These are phyloP conservation scores for Aegilops speltoides DNA, from an alignment of 176 grass and related monocot genomes.

Conservation along the genomic window DNA sequence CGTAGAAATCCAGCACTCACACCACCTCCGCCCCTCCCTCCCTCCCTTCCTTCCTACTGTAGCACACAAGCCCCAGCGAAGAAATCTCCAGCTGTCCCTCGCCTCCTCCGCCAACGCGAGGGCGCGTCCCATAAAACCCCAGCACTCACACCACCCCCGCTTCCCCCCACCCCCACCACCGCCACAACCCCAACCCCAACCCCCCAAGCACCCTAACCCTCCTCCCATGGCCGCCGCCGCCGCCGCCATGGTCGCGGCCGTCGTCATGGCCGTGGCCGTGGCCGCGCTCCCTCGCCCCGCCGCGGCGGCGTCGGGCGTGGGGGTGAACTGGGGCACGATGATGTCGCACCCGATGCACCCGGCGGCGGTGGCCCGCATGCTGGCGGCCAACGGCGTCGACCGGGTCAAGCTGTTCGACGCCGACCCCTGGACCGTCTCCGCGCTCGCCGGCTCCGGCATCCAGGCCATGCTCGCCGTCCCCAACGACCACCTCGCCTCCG, in stretches of 20 bases:
- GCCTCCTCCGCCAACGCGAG: background rate
- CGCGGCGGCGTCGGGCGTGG: constrained; percentile 25
- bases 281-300: background rate
- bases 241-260: background rate
- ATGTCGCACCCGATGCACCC: constrained; percentile 86
- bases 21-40: too few relatives aligned
- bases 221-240: constrained; percentile 11
- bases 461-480: constrained; percentile 78
- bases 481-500: constrained; percentile 62
- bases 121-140: background rate
- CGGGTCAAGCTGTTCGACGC: constrained; percentile 88
- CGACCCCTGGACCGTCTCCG: constrained; percentile 73
- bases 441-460: constrained; percentile 51
- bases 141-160: background rate
- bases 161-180: background rate
- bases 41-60: background rate
- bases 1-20: too few relatives aligned
- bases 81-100: constrained; percentile 11
- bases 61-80: background rate
- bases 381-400: constrained; percentile 56
- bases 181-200: background rate
- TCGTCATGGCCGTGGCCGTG: too few relatives aligned
- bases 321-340: constrained; percentile 88
- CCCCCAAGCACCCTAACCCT: background rate
- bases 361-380: constrained; percentile 46